Percentiles rank a stretch among this genome's conserved stretches.
Evolutionary conservation across 306 rosid species (phyloP).

Genomic region (Castanea mollissima): DNA sequence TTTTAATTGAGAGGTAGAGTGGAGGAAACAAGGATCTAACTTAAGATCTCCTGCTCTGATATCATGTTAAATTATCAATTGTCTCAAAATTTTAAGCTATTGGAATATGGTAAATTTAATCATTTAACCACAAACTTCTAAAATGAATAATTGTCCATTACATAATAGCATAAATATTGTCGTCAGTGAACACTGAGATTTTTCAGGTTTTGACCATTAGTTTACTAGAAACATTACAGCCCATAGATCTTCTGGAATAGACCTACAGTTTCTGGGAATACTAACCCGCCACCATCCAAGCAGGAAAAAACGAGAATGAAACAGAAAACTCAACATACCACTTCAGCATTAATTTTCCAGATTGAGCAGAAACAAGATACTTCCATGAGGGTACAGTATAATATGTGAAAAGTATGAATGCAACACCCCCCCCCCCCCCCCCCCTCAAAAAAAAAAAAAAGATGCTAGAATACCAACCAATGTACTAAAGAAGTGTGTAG

Average conservation of each 20-base stretch:
- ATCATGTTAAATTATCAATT: too few species aligned
- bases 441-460: too few species aligned
- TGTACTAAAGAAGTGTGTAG: neutral
- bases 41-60: accelerated
- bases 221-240: neutral
- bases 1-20: too few species aligned
- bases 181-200: neutral
- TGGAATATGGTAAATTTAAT: too few species aligned
- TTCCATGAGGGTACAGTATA: neutral
- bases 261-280: neutral
- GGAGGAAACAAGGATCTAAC: too few species aligned
- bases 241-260: neutral
- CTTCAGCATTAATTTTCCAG: neutral
- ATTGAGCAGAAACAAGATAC: neutral
- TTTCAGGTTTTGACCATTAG: neutral
- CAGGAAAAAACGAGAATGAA: too few species aligned
- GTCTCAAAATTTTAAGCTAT: too few species aligned
- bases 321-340: neutral
- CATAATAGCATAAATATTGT: neutral
- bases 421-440: too few species aligned
- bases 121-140: too few species aligned
- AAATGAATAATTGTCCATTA: neutral
- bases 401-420: too few species aligned
- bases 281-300: too few species aligned
- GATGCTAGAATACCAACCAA: neutral